Base-by-base conservation (phyloP, 129 eudicot genomes). In the Erigeron canadensis region DNA sequence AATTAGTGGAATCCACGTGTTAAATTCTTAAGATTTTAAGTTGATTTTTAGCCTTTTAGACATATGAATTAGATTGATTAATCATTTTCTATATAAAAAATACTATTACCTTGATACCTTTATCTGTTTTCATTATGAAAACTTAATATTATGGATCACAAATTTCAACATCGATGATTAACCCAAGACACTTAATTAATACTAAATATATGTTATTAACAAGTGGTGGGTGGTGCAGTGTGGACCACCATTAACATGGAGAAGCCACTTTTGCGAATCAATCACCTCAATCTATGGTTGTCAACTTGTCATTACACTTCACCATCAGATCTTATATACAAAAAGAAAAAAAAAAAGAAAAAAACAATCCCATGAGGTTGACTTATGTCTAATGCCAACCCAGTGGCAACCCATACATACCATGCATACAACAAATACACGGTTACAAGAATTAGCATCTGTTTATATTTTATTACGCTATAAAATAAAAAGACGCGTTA, bases 211-310 rank as follows among this genome's bases (percentile, higher is more conserved):
- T 28, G 34, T 0, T 45, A 45, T 45, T 6, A 8, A 45, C 11
- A 45, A 45, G 50, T 45, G 12, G 50, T 9, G 50, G 50, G 50
- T 45, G 50, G 67, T 44, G 74, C 45, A 28, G 63, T 37, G 53
- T 17, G 6, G 67, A 43, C 61, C 69, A 17, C 77, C 60, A 62
- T 48, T 70, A 61, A 47, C 70, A 63, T 73, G 62, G 57, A 13
- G 10, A 6, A 40, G 28, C n/a, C n/a, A 23, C 10, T 59, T 34
- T 45, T 46, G 39, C 44, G 21, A 19, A 67, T 12, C 74, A 6
- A 13, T 15, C 23, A 69, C 60, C 77, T 12, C 70, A 61, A 11
- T 61, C 70, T 19, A 61, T 38, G 77, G 50, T 63, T 47, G 15
- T 61, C 12, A 54, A 70, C 40, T 63, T 47, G 15, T 61, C 12